Evolutionary conservation across 129 eudicot genomes (phyloP), one percentile per base, ranked within the genome.

Genomic region (Solidago caesia): DNA sequence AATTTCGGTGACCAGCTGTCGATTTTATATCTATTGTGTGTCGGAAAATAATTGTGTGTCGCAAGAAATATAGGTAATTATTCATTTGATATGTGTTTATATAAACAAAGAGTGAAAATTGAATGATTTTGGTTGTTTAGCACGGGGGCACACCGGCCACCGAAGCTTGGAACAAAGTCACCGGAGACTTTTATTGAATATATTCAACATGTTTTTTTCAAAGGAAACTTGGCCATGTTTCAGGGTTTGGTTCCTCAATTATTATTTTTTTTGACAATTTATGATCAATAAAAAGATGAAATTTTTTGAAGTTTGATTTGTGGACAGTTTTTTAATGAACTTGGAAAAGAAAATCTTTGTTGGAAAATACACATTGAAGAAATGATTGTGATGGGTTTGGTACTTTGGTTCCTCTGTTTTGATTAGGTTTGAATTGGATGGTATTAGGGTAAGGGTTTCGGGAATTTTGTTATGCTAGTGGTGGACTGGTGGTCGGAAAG

Each of bases 181-280:
- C 77, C 80, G 75, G 79, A 91, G 88, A 66, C 81, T 88, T 72
- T 53, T 80, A 84, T 84, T 87, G 81, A 92, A 73, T 2, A 88
- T 46, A 51, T 68, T 78, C 1, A 93, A 85, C 97, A 91, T 91
- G 52, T 56, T 73, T 46, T 16, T 21, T 21, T 21, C 13, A 33
- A 27, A 41, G 63, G 69, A 73, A 73, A 10, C 60, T 60, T 71
- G 60, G 42, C 52, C 64, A 44, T 60, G 12, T 4, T 65, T 66
- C 45, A 68, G 74, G 67, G 67, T 27, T 77, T 67, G 21, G 21
- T 21, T 21, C 21, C 21, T 21, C 21, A 0, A 0, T 21, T 21
- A 0, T 21, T 21, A 56, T 7, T 67, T 76, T 44, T 44, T 21
- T 21, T 21, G 21, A 57, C 43, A 58, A 11, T 2, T 58, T 44